Conservation (phyloP, 179 eudicot species). For the Nepenthes alata region DNA sequence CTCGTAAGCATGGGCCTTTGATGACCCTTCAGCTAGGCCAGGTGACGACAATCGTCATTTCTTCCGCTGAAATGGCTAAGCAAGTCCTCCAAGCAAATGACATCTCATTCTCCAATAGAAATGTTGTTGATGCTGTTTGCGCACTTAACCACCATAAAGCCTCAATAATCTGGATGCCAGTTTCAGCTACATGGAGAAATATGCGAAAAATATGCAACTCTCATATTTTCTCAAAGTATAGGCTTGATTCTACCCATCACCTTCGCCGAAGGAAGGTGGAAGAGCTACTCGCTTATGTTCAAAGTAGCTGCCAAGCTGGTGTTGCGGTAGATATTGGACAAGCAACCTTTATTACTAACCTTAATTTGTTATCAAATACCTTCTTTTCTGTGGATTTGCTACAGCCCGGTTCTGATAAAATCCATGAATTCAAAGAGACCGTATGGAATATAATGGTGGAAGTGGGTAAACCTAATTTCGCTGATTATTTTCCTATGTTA, state of each 20-base stretch:
- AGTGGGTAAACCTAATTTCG: background rate
- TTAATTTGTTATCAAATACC: conserved; percentile 3
- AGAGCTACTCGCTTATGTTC: background rate
- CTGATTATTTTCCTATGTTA: background rate
- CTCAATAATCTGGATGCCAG: background rate
- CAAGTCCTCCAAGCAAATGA: conserved; percentile 1
- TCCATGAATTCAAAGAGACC: background rate
- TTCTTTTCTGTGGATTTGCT: background rate
- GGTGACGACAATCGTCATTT: background rate
- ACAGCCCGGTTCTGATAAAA: background rate
- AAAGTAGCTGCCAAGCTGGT: background rate
- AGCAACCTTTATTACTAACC: background rate
- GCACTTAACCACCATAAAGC: background rate
- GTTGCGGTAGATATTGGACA: conserved; percentile 2
- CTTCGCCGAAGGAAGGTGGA: conserved; percentile 5
- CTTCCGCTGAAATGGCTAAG: background rate
- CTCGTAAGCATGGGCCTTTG: conserved; percentile 6
- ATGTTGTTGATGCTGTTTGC: background rate
- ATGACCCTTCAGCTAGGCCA: conserved; percentile 7
- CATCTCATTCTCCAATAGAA: background rate
- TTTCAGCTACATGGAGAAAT: background rate
- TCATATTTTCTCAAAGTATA: background rate
- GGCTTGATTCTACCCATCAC: conserved; percentile 1
- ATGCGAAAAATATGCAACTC: background rate
- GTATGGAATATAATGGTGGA: background rate